A percentile compares a stretch with the other conserved stretches of the same genome.
These are phyloP conservation scores for Pyrrhoderma lamaoense DNA, from an alignment of 1,284 basidiomycete species.

Conservation along the genomic window DNA sequence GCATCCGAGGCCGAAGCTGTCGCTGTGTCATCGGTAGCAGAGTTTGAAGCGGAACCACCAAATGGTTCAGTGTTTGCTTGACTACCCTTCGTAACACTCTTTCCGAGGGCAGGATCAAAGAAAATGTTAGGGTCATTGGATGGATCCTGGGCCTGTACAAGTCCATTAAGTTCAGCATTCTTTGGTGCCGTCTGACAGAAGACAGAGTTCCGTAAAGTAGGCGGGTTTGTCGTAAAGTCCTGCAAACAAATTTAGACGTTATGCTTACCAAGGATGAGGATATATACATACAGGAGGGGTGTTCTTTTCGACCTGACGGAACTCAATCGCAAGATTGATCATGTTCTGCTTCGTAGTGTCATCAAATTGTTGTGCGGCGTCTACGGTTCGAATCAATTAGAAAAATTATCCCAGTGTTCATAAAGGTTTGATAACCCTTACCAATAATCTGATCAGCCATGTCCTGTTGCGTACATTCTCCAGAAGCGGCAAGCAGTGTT, in stretches of 20 bases:
- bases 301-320: conserved; percentile 57
- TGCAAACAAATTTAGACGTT: conserved; percentile 19
- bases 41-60: conserved; percentile 22
- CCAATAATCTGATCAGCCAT: conserved; percentile 53
- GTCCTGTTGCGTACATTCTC: conserved; percentile 55
- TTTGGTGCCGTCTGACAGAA: conserved; percentile 36
- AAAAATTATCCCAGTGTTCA: background rate
- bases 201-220: conserved; percentile 35
- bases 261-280: background rate
- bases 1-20: background rate
- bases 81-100: conserved; percentile 40
- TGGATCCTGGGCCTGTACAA: conserved; percentile 37
- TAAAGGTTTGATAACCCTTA: conserved; percentile 23
- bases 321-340: conserved; percentile 47
- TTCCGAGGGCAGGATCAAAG: conserved; percentile 44
- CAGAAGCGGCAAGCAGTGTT: conserved; percentile 47
- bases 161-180: conserved; percentile 32
- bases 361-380: conserved; percentile 48
- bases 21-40: background rate
- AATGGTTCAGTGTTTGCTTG: conserved; percentile 50
- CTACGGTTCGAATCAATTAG: conserved; percentile 24
- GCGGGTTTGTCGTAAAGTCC: conserved; percentile 50
- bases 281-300: conserved; percentile 41
- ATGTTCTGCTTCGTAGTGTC: conserved; percentile 42
- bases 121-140: conserved; percentile 39